Percentiles rank a stretch among this genome's conserved stretches.
phyloP scores from a whole-genome alignment of 208 protist genomes.

The Plasmodiophora brassicae region DNA sequence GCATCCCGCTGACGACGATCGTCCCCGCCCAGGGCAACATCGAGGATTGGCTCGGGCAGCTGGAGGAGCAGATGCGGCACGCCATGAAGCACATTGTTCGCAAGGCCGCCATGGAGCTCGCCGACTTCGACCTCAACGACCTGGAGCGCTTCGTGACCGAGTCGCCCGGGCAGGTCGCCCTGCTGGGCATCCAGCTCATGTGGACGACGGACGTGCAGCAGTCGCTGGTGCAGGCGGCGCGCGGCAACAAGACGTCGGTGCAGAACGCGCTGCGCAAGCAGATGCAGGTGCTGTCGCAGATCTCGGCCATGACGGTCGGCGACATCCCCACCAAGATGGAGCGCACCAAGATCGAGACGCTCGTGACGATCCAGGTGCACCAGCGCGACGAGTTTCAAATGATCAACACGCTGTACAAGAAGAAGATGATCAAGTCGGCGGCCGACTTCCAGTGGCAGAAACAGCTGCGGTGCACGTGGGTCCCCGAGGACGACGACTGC shows the following conservation, averaged over 20 bases:
- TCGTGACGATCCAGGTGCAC: slow-evolving; percentile 76
- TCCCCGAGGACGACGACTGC: slow-evolving; percentile 58
- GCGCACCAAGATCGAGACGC: slow-evolving; percentile 69
- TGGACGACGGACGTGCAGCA: slow-evolving; percentile 89
- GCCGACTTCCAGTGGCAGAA: slow-evolving; percentile 76
- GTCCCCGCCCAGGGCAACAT: slow-evolving; percentile 63
- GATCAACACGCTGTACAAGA: slow-evolving; percentile 48
- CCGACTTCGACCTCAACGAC: neutral
- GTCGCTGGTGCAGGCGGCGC: slow-evolving; percentile 61
- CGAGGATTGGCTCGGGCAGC: slow-evolving; percentile 67
- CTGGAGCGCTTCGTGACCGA: slow-evolving; percentile 70
- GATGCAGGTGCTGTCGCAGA: slow-evolving; percentile 40
- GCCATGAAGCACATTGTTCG: slow-evolving; percentile 58
- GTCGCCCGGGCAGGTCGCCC: slow-evolving; percentile 73
- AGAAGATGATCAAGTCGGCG: slow-evolving; percentile 33
- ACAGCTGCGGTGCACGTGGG: slow-evolving; percentile 75
- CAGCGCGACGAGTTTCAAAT: slow-evolving; percentile 66
- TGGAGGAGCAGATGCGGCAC: slow-evolving; percentile 59
- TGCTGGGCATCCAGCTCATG: slow-evolving; percentile 89
- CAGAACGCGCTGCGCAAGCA: slow-evolving; percentile 47
- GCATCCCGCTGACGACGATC: slow-evolving; percentile 53
- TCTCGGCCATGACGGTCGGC: slow-evolving; percentile 47
- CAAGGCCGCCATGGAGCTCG: slow-evolving; percentile 43
- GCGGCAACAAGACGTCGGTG: slow-evolving; percentile 55
- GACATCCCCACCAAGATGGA: slow-evolving; percentile 45